Evolutionary conservation across 2,329 filamentous ascomycete species (phyloP).

Genomic region (Ophiocordyceps robertsii): DNA sequence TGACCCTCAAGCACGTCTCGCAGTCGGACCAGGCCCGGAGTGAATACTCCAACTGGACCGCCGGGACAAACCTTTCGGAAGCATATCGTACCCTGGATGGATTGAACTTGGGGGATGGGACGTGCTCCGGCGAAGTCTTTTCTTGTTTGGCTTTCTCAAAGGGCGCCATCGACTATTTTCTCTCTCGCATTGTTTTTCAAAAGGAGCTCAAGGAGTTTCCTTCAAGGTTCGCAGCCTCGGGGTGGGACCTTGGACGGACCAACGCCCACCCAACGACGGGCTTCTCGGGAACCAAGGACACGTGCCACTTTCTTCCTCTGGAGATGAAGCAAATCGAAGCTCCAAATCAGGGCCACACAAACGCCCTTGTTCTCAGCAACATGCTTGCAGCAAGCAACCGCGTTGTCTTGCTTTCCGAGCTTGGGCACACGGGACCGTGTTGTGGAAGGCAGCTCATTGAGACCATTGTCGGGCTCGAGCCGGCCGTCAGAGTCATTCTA

Average conservation of each 20-base stretch:
- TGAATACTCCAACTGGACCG: background rate
- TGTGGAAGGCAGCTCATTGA: constrained; percentile 26
- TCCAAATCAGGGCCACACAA: constrained; percentile 41
- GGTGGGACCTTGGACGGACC: background rate
- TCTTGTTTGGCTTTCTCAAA: background rate
- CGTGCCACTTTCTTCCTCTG: constrained; percentile 34
- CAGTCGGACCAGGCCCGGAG: background rate
- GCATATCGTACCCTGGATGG: background rate
- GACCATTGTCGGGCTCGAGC: constrained; percentile 20
- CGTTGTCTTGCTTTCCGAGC: constrained; percentile 8
- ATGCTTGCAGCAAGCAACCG: constrained; percentile 39
- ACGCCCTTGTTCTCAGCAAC: constrained; percentile 47
- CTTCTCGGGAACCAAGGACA: background rate
- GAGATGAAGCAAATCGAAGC: constrained; percentile 40
- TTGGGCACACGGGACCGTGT: background rate
- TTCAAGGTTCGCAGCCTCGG: background rate
- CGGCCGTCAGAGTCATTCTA: constrained; percentile 42
- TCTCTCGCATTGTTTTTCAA: background rate
- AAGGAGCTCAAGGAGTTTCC: background rate
- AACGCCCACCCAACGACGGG: background rate
- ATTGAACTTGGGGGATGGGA: background rate
- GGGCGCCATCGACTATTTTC: background rate
- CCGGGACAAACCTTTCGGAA: background rate
- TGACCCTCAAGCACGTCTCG: background rate
- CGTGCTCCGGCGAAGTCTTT: background rate